Conservation (phyloP, 2,329 filamentous ascomycete genomes). For the Trichoderma oligosporum region DNA sequence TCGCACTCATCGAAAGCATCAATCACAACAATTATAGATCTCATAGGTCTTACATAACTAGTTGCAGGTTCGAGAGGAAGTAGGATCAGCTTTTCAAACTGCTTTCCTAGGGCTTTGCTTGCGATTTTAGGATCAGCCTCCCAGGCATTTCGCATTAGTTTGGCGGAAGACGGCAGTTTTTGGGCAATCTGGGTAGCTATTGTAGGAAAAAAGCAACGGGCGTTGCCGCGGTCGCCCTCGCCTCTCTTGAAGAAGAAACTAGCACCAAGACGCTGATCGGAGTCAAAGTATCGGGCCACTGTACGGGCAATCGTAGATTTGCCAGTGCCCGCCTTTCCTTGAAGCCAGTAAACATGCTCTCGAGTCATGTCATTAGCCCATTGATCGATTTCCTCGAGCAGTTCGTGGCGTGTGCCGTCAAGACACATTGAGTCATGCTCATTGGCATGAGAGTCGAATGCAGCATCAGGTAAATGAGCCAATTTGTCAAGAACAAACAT, state of each 20-base stretch:
- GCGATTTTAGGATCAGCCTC: background rate
- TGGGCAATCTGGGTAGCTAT: background rate
- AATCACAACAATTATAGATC: background rate
- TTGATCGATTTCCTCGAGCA: conserved; percentile 1
- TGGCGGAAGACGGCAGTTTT: background rate
- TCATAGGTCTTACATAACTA: background rate
- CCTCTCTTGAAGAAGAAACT: conserved; percentile 4
- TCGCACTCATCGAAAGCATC: background rate
- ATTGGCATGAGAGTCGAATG: background rate
- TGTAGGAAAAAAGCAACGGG: background rate
- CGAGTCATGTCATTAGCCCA: background rate
- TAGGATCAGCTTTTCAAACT: background rate
- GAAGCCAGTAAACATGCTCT: background rate
- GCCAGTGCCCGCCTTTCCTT: background rate
- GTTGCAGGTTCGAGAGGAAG: background rate
- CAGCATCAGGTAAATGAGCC: background rate
- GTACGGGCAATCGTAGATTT: background rate
- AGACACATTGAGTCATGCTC: background rate
- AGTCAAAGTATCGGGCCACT: background rate
- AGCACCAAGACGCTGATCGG: background rate
- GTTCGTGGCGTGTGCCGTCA: background rate
- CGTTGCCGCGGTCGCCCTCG: background rate
- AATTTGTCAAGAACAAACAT: background rate
- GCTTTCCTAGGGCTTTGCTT: background rate
- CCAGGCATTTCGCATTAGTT: background rate